Evolutionary conservation across 352 stramenopile species (phyloP), one percentile per base, ranked within the genome.

Genomic region (Globisporangium apiculatum): DNA sequence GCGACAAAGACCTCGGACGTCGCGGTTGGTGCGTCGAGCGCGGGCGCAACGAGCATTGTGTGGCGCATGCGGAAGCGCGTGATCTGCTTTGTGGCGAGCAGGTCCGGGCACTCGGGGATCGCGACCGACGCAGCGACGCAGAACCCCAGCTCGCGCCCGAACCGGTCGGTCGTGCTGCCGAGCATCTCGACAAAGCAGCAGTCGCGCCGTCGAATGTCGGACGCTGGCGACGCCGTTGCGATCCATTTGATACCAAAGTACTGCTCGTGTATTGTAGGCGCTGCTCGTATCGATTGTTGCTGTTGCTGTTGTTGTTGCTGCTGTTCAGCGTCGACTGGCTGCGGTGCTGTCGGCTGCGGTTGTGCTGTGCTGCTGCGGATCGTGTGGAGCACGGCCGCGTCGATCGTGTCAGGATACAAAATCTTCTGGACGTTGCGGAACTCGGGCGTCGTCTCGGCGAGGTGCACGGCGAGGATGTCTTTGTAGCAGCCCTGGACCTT

Each of bases 171-270:
- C 3, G 72, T 80, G 46, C 67, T 78, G 35, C 75, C 75, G 36
- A 82, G 57, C 66, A 84, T 78, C 51, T 84, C 75, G 41, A 80
- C 55, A 51, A 67, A 80, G 62, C 72, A 84, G 10, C 64, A 59
- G 52, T 84, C 75, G 15, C 71, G 72, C 36, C 66, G 73, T 15
- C 66, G 52, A 6, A 65, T 55, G 40, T 65, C 46, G 5, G 57
- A 47, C n/a, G 60, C 54, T 42, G 64, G 59, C 47, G 70, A 64
- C 24, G 72, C 58, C 40, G 73, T 65, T 31, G 53, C 67, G 11
- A 80, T 46, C 75, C 75, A 84, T 38, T 80, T 84, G 61, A 80
- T 69, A 5, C 75, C 72, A 24, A 82, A 60, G 48, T 79, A 84
- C 40, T 69, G 72, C 58, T 78, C 72, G 43, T 57, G 54, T 6